Evolutionary conservation across 306 rosid genomes (phyloP), one percentile per base, ranked within the genome.

Genomic region (Morella rubra): DNA sequence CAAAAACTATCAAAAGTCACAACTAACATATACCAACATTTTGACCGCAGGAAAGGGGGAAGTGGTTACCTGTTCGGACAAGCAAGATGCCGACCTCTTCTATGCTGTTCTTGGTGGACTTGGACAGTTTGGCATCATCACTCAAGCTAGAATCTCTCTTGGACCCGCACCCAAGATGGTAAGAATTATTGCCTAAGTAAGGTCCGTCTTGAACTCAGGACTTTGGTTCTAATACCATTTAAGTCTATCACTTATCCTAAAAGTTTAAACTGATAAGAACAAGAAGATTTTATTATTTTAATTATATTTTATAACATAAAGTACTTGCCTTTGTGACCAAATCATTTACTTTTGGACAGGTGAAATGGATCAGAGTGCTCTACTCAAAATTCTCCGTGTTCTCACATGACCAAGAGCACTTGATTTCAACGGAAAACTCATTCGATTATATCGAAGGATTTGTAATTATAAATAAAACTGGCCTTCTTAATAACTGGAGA

Each of bases 121-220:
- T 27, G 99, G 99, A 61, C 99, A 96, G 80, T 96, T 96, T 77
- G 99, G 97, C 78, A 86, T 96, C 89, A 92, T 96, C 65, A 89
- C 98, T 70, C 80, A 84, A 75, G 99, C 99, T 32, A 86, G 92
- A 67, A 92, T 96, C 80, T 85, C 96, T 75, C 93, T 96, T 75
- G 97, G 88, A 86, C 88, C 87, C 61, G 99, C 99, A 73, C 97
- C 93, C 18, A 89, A 77, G 82, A 83, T 81, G 93, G 99, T 92
- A 80, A 84, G 85, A 6, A 22, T 41, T 32, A 32, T 32, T 32
- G 37, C 37, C 2, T 32, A 32, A 27, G 2, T 27, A 27, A 32
- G 3, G 37, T 32, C 37, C 1, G 3, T 32, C 3, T 32, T 32
- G 3, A 2, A 32, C 37, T 32, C 37, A 32, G 3, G 0, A 32